phyloP scores from a whole-genome alignment of 306 rosid species.

The Betula pendula region DNA sequence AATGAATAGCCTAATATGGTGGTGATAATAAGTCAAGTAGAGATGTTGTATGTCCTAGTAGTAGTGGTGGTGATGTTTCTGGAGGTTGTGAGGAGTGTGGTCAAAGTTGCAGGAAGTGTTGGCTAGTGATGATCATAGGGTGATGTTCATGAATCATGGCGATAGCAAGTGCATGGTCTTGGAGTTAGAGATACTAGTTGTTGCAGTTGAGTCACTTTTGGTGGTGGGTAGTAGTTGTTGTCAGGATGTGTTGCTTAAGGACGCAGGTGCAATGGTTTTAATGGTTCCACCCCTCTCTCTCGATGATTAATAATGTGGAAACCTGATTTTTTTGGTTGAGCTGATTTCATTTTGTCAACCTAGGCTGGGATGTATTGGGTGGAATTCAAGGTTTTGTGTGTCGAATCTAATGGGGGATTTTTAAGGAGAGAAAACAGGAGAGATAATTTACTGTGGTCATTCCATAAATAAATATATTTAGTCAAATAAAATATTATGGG shows the following conservation, averaged over 20 bases:
- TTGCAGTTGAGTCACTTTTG: background rate
- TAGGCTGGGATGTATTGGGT: background rate
- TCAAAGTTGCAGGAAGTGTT: background rate
- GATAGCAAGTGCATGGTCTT: background rate
- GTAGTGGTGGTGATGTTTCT: background rate
- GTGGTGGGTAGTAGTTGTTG: background rate
- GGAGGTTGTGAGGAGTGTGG: background rate
- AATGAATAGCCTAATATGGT: background rate
- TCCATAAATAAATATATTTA: too few species aligned
- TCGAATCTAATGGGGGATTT: background rate
- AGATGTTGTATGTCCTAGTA: background rate
- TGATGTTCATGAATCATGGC: background rate
- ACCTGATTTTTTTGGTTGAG: background rate
- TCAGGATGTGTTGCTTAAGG: too few species aligned
- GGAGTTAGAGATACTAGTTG: background rate
- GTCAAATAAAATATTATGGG: too few species aligned
- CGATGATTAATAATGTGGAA: background rate
- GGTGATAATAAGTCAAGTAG: background rate
- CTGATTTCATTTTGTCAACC: background rate
- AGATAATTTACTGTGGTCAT: too few species aligned
- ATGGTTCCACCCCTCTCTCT: background rate
- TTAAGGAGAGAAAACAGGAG: too few species aligned
- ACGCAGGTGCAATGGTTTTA: background rate
- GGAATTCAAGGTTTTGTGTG: background rate
- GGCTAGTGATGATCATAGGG: background rate